Conservation (phyloP, 2,329 filamentous ascomycete genomes). For the Nannizzia gypsea region DNA sequence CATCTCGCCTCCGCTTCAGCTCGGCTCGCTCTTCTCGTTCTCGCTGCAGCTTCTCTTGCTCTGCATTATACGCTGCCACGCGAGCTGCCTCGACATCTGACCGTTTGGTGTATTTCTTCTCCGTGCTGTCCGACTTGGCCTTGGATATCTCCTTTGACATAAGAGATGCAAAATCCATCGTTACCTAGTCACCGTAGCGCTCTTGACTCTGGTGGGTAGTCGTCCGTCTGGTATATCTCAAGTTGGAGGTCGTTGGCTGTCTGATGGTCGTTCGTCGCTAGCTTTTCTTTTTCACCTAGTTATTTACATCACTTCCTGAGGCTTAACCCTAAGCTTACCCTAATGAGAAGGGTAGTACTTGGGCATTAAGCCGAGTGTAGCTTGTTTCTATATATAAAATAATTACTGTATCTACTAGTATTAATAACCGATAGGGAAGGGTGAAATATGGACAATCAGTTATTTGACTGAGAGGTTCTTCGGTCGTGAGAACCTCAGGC, state of each 20-base stretch:
- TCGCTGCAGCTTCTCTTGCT: slow-evolving; percentile 62
- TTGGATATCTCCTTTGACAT: slow-evolving; percentile 91
- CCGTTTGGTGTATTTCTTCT: slow-evolving; percentile 72
- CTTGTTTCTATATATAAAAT: too few species aligned
- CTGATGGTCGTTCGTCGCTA: background rate
- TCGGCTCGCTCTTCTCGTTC: slow-evolving; percentile 57
- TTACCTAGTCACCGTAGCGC: background rate
- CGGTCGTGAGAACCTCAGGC: too few species aligned
- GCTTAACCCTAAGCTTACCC: too few species aligned
- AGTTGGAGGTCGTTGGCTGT: background rate
- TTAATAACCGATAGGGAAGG: too few species aligned
- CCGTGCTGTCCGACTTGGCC: slow-evolving; percentile 44
- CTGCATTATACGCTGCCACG: slow-evolving; percentile 64
- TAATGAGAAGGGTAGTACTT: too few species aligned
- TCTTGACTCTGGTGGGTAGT: background rate
- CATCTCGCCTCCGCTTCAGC: slow-evolving; percentile 79
- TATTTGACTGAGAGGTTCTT: too few species aligned
- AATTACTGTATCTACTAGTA: too few species aligned
- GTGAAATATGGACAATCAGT: too few species aligned
- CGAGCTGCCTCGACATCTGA: slow-evolving; percentile 77
- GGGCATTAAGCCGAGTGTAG: too few species aligned
- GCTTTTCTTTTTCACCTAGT: background rate
- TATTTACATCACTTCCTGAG: too few species aligned
- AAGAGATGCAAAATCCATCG: slow-evolving; percentile 88
- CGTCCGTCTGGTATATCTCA: background rate